Conservation (phyloP, 345 rosid genomes). For the Cardiospermum halicacabum region DNA sequence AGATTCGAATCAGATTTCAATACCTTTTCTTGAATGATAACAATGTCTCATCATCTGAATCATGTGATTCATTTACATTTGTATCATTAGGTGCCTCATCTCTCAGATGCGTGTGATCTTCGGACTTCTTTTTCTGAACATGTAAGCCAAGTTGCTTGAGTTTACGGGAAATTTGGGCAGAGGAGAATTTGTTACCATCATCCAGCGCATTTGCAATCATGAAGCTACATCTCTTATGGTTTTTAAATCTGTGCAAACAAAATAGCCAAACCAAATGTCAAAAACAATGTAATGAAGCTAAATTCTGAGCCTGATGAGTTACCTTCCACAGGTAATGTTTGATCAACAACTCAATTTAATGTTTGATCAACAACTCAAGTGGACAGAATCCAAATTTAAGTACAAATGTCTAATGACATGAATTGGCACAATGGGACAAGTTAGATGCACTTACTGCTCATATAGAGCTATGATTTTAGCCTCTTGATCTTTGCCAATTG, state of each 20-base stretch:
- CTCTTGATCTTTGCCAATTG: conserved; percentile 75
- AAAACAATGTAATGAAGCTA: neutral
- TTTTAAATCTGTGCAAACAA: conserved; percentile 57
- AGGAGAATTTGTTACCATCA: conserved; percentile 48
- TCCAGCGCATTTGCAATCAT: conserved; percentile 75
- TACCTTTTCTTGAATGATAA: conserved; percentile 64
- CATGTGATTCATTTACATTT: conserved; percentile 27
- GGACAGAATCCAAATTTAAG: neutral
- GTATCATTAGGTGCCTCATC: conserved; percentile 42
- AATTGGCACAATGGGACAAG: neutral
- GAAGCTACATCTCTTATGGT: conserved; percentile 62
- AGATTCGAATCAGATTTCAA: neutral
- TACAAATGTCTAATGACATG: neutral
- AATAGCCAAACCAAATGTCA: conserved; percentile 9
- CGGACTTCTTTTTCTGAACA: conserved; percentile 38
- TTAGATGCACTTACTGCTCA: conserved; percentile 60
- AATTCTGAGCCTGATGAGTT: neutral
- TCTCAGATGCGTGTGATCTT: conserved; percentile 39
- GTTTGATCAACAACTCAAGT: neutral
- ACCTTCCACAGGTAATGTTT: neutral
- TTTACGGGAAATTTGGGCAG: conserved; percentile 74
- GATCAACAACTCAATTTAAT: neutral
- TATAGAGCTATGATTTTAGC: conserved; percentile 57
- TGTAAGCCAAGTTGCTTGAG: conserved; percentile 78
- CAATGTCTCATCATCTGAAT: conserved; percentile 61